Percentiles rank a stretch among this genome's conserved stretches.
phyloP scores from a whole-genome alignment of 2,329 filamentous ascomycete genomes.

The Lecanoromycetidae sp. region DNA sequence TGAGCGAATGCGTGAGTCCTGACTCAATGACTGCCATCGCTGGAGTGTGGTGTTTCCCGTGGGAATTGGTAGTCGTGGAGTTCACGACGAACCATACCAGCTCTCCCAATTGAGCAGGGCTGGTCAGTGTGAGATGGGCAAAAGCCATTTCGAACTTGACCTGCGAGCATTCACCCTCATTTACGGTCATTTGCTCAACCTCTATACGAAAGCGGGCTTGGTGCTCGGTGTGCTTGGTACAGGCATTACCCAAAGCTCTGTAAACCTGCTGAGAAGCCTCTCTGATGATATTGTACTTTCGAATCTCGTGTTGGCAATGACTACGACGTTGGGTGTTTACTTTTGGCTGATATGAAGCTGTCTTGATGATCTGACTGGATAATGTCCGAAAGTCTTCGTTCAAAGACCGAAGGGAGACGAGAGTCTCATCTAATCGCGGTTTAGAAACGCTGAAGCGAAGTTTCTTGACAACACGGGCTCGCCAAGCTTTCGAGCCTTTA shows the following conservation, averaged over 20 bases:
- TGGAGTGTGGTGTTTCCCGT: not conserved
- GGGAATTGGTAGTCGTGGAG: not conserved
- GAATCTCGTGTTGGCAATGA: not conserved
- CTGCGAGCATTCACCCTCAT: not conserved
- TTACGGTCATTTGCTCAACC: conserved; percentile 2
- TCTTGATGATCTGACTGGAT: conserved; percentile 2
- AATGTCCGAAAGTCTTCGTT: conserved; percentile 13
- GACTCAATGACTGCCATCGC: not conserved
- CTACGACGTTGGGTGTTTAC: not conserved
- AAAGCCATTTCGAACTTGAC: conserved; percentile 14
- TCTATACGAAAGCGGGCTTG: conserved; percentile 14
- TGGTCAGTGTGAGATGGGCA: conserved; percentile 5
- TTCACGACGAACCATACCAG: conserved; percentile 16
- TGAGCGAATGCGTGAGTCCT: conserved; percentile 1
- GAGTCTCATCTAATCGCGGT: conserved; percentile 3
- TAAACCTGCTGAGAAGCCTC: conserved; percentile 15
- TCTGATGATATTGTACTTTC: conserved; percentile 4
- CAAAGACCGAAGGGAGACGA: conserved; percentile 4
- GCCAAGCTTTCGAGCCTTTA: conserved; percentile 2
- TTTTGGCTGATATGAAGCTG: not conserved
- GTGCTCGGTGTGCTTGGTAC: conserved; percentile 17
- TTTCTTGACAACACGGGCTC: conserved; percentile 5
- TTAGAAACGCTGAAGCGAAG: conserved; percentile 15
- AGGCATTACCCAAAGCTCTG: conserved; percentile 15
- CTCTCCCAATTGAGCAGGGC: not conserved